Evolutionary conservation across 768 basidiomycete genomes (phyloP), one percentile per base, ranked within the genome.

Genomic region (Baorangia bicolor): DNA sequence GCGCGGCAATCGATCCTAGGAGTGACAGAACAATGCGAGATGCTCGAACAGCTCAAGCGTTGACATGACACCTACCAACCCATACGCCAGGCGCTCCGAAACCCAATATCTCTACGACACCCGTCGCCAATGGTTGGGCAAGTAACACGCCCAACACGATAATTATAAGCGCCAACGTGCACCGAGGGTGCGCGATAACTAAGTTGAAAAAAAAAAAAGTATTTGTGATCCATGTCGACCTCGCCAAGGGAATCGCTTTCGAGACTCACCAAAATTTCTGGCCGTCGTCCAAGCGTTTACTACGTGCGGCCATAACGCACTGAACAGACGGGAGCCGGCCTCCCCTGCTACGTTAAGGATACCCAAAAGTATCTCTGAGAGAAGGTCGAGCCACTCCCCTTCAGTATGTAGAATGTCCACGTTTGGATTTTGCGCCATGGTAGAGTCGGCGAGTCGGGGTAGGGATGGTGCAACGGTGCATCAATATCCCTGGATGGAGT

Each of bases 1-100:
- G 1, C 0, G 63, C 52, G 0, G 63, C 63, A 6, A 46, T 0
- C 1, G 63, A 64, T 2, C 52, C 62, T 64, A 41, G 33, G 8
- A 34, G 9, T 10, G 21, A 8, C 1, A 7, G 49, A 44, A 14
- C 13, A 1, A 0, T 16, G 31, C 43, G 23, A 20, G 23, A 21
- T 9, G 2, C 1, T 33, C 35, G 21, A 34, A 31, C 5, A 16
- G 6, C 7, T 33, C 21, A 12, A 42, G 6, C 12, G 2, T 18
- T 16, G 27, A 23, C 8, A 20, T 14, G 14, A 27, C 11, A 49
- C 64, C 14, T 48, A 66, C 63, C 60, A 0, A 14, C 33, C 1
- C 2, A n/a, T 11, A 64, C 8, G 0, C 63, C 63, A 0, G 0
- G 0, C 0, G 0, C 0, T 1, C 7, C 27, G 14, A 62, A 64